Base-by-base conservation (phyloP, 2,329 filamentous ascomycete species). In the Aspergillus bombycis region DNA sequence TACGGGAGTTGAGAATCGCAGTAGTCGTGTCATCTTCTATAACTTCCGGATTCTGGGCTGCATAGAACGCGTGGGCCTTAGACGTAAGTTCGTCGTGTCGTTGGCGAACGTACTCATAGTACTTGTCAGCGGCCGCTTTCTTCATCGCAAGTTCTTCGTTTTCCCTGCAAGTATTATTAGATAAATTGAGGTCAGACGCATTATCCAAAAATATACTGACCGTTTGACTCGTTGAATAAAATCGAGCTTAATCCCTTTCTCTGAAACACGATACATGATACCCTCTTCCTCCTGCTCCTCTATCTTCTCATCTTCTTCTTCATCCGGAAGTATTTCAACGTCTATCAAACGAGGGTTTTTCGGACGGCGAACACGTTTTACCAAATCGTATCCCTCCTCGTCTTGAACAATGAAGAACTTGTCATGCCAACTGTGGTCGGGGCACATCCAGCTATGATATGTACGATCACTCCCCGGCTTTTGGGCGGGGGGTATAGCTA, bases 361-460 rank as follows among this genome's bases (percentile, higher is more conserved):
- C 23, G 74, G 72, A 32, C 74, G 76, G 53, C 76, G 78, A 61
- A 75, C 69, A 59, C 71, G 75, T 57, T 74, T 72, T 52, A 65
- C 63, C 32, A 67, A 69, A 41, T 72, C 87, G 30, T 89, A 81
- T 54, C 82, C 78, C 23, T 77, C 77, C 10, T 89, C 86, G 23
- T 89, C 79, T 54, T 85, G 80, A 34, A 80, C 80, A 62, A 65
- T 41, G 32, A 69, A 64, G 52, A 68, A 66, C 57, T 96, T 83
- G 62, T 94, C 85, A 66, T 94, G 89, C 59, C 95, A 92, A 48
- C 91, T 84, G 75, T 99, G 95, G 67, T 91, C 88, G 57, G 94
- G 94, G 74, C 95, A 99, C 78, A 89, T 90, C 92, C 93, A 99
- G 61, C 89, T 90, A 72, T 83, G 81, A 54, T 89, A 88, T 58